Conservation (phyloP, 2,329 filamentous ascomycete species). For the Pestalotiopsis sp. region DNA sequence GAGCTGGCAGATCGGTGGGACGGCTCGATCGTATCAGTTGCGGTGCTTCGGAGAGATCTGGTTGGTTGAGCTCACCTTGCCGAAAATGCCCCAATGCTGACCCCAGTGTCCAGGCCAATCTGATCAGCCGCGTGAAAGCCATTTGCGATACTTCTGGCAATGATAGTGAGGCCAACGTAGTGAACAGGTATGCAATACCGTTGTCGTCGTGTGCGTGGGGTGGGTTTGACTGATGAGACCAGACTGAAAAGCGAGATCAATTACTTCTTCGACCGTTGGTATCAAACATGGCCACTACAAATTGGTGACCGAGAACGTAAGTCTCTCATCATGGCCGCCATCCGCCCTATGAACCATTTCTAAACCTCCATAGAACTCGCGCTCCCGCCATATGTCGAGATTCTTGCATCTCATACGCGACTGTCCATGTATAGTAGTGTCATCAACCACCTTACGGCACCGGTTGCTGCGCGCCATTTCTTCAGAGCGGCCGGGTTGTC, state of each 20-base stretch:
- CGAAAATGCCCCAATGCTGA: background rate
- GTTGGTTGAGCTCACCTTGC: conserved; percentile 38
- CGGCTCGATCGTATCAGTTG: conserved; percentile 72
- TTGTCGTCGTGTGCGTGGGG: background rate
- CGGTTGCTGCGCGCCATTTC: conserved; percentile 70
- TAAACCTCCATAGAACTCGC: conserved; percentile 43
- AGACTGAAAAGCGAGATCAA: conserved; percentile 36
- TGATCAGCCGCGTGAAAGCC: conserved; percentile 59
- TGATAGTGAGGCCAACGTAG: conserved; percentile 54
- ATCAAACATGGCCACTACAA: conserved; percentile 51
- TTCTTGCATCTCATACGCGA: conserved; percentile 72
- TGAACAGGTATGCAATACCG: conserved; percentile 46
- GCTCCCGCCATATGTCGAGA: conserved; percentile 75
- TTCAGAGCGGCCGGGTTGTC: conserved; percentile 74
- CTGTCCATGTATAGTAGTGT: conserved; percentile 76
- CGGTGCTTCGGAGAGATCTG: conserved; percentile 68
- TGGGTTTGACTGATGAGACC: background rate
- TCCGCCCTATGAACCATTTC: conserved; percentile 15
- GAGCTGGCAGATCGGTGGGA: conserved; percentile 67
- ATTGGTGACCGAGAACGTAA: conserved; percentile 49
- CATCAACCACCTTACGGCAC: conserved; percentile 74
- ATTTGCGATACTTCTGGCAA: conserved; percentile 60
- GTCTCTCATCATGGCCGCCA: conserved; percentile 13
- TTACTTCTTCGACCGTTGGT: conserved; percentile 35
- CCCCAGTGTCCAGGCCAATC: conserved; percentile 42